Evolutionary conservation across 306 rosid genomes (phyloP).

Genomic region (Chamaecrista fasciculata): DNA sequence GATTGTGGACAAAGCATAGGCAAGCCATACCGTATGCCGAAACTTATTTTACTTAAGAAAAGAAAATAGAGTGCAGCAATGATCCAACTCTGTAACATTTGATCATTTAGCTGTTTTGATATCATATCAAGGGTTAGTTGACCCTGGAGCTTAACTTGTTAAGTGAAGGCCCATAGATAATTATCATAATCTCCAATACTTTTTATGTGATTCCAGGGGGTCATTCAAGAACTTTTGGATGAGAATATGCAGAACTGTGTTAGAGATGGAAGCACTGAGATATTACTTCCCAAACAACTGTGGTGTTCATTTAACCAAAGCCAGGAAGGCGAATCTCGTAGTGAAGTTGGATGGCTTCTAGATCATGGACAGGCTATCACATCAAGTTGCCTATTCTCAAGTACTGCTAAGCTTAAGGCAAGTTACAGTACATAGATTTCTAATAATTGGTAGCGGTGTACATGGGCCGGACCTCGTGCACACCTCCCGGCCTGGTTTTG

Average conservation of each 20-base stretch:
- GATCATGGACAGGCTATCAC: slow-evolving; percentile 66
- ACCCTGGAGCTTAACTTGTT: not conserved
- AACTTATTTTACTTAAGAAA: not conserved
- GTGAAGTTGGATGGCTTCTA: slow-evolving; percentile 94
- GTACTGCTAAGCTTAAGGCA: slow-evolving; percentile 61
- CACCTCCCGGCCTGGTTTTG: too few species aligned
- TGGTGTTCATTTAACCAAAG: slow-evolving; percentile 75
- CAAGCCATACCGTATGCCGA: too few species aligned
- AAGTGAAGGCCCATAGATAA: not conserved
- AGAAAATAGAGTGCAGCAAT: not conserved
- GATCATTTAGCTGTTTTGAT: not conserved
- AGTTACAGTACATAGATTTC: slow-evolving; percentile 33
- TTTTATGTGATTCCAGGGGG: slow-evolving; percentile 40
- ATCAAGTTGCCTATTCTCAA: slow-evolving; percentile 74
- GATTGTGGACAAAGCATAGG: too few species aligned
- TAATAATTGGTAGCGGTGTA: too few species aligned
- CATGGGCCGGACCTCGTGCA: too few species aligned
- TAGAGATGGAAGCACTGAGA: slow-evolving; percentile 53
- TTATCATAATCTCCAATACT: not conserved
- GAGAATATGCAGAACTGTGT: slow-evolving; percentile 35
- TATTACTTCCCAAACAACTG: slow-evolving; percentile 84
- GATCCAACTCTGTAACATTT: not conserved
- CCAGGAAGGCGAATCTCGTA: slow-evolving; percentile 49
- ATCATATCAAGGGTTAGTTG: not conserved
- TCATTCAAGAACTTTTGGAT: slow-evolving; percentile 47